Conservation (phyloP, 495 filamentous ascomycete species). For the Xylaria palmicola region DNA sequence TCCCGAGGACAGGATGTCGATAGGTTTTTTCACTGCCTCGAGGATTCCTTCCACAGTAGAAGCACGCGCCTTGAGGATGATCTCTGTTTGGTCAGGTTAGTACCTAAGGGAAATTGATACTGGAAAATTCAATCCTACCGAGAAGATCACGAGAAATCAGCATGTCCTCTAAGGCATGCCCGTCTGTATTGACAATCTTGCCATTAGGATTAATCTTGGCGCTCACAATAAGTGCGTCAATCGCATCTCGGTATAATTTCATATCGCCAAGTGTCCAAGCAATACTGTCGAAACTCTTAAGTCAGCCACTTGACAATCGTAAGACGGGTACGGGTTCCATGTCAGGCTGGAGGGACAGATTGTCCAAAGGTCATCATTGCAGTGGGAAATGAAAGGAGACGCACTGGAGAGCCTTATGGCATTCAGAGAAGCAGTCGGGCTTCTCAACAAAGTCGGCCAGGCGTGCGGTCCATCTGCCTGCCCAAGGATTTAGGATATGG, state of each 20-base stretch:
- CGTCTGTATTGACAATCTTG: conserved; percentile 12
- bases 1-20: background rate
- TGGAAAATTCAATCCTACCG: conserved; percentile 6
- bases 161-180: conserved; percentile 10
- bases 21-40: background rate
- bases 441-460: background rate
- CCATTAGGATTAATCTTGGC: conserved; percentile 5
- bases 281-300: background rate
- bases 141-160: conserved; percentile 7
- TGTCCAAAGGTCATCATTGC: no score
- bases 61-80: conserved; percentile 4
- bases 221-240: conserved; percentile 17
- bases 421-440: background rate
- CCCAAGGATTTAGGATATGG: conserved; percentile 21
- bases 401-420: conserved; percentile 16
- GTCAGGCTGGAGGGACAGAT: no score
- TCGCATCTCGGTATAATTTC: conserved; percentile 14
- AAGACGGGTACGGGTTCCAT: no score
- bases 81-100: conserved; percentile 2
- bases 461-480: conserved; percentile 5
- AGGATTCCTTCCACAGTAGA: conserved; percentile 12
- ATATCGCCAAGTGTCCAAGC: conserved; percentile 18
- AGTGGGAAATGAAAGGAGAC: background rate
- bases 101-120: background rate
- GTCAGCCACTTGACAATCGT: background rate